Base-by-base conservation (phyloP, 305 asterid species). In the Fraxinus ornus region DNA sequence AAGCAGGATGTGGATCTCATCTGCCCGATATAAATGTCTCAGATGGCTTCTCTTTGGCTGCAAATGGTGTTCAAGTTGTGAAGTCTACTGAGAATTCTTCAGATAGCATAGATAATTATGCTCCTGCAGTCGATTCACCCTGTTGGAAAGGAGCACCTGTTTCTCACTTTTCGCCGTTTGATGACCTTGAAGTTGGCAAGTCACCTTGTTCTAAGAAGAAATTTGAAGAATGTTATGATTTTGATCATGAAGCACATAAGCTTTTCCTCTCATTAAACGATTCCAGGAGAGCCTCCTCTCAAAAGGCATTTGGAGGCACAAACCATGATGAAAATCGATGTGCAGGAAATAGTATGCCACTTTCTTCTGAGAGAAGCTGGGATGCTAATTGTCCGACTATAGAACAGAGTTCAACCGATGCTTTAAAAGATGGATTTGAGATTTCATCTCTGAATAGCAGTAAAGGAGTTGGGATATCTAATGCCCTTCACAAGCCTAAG, bases 101-200 rank as follows among this genome's bases (percentile, higher is more conserved):
- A 21, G 98, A 94, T 84, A 79, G 86, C 79, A 21, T 89, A 12
- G 96, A 94, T 84, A 89, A 86, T 86, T 90, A 89, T 79, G 91
- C 84, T 88, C 86, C 83, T 17, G 91, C 90, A 60, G 97, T 87
- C 44, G 99, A 96, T 88, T 96, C 99, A 24, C 99, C 99, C 75
- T 96, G 99, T 89, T 96, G 98, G 98, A 96, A 87, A 90, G 98
- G 98, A 75, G 93, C 97, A 78, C 88, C 93, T 7, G 89, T 90
- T 83, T 88, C 94, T 85, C 90, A 83, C 28, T 85, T 89, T 73
- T 85, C 94, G 36, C 74, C 86, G 2, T 81, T 89, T 70, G 93
- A 89, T 83, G 85, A 39, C 74, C 44, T 86, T 70, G 97, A 89
- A 86, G 81, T 87, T 68, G 84, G 87, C 83, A 57, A 80, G 73